Evolutionary conservation across 805 yeast species (phyloP).

Genomic region (Starmerella roubikii): DNA sequence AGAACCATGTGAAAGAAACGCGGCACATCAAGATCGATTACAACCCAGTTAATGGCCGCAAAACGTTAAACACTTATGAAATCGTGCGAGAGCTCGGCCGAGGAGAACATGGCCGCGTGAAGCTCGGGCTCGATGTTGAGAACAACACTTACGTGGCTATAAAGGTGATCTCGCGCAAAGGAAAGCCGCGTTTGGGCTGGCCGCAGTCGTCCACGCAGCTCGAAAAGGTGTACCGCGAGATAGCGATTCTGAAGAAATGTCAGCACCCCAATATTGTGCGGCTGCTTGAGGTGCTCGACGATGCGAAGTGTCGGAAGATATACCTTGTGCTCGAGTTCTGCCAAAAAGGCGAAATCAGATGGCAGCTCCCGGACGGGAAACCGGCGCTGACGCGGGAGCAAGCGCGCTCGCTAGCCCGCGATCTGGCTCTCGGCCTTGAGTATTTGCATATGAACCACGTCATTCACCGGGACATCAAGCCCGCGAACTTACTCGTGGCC

Average conservation of each 20-base stretch:
- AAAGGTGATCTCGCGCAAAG: constrained; percentile 73
- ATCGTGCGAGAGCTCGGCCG: constrained; percentile 75
- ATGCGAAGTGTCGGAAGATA: constrained; percentile 65
- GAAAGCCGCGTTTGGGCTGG: constrained; percentile 40
- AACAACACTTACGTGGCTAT: constrained; percentile 61
- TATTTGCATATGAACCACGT: constrained; percentile 67
- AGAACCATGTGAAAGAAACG: constrained; percentile 55
- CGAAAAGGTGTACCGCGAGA: constrained; percentile 68
- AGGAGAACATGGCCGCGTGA: constrained; percentile 99
- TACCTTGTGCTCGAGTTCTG: constrained; percentile 82
- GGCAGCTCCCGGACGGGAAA: constrained; percentile 47
- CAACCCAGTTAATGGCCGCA: constrained; percentile 63
- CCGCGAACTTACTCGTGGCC: constrained; percentile 72
- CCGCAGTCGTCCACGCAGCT: constrained; percentile 39
- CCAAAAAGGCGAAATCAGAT: constrained; percentile 78
- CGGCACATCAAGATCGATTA: constrained; percentile 66
- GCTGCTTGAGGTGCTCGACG: constrained; percentile 78
- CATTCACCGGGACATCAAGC: constrained; percentile 90
- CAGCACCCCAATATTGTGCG: constrained; percentile 86
- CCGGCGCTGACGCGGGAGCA: constrained; percentile 59
- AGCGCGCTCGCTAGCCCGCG: constrained; percentile 61
- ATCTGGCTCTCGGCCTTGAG: constrained; percentile 76
- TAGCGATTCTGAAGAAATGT: constrained; percentile 86
- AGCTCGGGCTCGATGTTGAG: constrained; percentile 66
- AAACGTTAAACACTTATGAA: constrained; percentile 79